These are phyloP conservation scores for Penicillium salamii DNA, from an alignment of 495 filamentous ascomycete species.

Conservation along the genomic window DNA sequence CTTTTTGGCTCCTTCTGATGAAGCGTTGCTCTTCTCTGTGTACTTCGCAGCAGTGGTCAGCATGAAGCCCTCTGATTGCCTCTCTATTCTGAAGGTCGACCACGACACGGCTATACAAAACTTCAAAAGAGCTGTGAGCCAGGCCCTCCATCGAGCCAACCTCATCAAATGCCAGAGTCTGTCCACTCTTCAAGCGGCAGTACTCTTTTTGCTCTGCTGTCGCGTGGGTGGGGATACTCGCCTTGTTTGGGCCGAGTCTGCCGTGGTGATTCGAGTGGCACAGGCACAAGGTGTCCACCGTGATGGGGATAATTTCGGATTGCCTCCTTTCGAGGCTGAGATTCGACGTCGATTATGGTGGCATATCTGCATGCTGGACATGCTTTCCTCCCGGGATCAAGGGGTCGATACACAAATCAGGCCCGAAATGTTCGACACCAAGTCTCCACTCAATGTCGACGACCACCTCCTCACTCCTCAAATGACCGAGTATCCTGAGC, in stretches of 20 bases:
- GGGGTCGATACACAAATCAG: conserved; percentile 67
- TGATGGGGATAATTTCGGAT: conserved; percentile 58
- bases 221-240: conserved; percentile 53
- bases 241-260: conserved; percentile 57
- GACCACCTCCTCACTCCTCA: conserved; percentile 61
- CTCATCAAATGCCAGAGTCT: conserved; percentile 64
- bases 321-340: conserved; percentile 67
- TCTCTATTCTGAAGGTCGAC: conserved; percentile 1
- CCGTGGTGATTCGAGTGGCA: conserved; percentile 65
- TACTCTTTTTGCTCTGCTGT: conserved; percentile 60
- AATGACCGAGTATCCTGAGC: conserved; percentile 48
- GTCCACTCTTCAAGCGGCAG: conserved; percentile 64
- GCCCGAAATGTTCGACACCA: conserved; percentile 62
- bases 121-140: conserved; percentile 66
- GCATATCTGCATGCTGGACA: conserved; percentile 70
- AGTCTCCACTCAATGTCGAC: conserved; percentile 64
- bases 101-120: conserved; percentile 43
- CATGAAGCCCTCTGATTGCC: conserved; percentile 40
- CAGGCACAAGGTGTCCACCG: conserved; percentile 71
- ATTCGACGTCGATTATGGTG: conserved; percentile 77
- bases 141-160: conserved; percentile 62
- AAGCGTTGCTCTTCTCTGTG: conserved; percentile 66
- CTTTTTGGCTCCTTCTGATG: conserved; percentile 42
- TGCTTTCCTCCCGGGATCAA: conserved; percentile 70
- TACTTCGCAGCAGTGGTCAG: conserved; percentile 69